A percentile compares a stretch with the other conserved stretches of the same genome.
phyloP scores from a whole-genome alignment of 2,329 filamentous ascomycete genomes.

The Gyromitra esculenta region DNA sequence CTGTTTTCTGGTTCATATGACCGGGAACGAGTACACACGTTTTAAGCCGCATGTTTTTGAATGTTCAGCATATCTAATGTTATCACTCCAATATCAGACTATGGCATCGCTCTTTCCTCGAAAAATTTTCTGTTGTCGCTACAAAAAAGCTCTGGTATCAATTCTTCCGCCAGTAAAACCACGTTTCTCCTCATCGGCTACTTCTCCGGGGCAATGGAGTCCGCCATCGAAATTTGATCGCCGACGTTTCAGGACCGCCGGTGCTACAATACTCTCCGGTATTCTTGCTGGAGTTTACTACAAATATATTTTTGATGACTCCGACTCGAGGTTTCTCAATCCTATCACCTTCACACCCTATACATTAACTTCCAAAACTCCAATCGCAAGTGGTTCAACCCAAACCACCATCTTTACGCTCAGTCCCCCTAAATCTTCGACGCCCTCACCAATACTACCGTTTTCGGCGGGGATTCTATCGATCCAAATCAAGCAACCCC shows the following conservation, averaged over 20 bases:
- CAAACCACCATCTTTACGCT: conserved; percentile 74
- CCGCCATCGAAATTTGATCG: background rate
- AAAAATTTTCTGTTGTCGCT: background rate
- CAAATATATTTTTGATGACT: background rate
- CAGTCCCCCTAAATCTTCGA: conserved; percentile 60
- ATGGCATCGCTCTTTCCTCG: conserved; percentile 23
- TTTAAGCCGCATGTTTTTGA: conserved; percentile 35
- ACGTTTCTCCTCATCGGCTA: background rate
- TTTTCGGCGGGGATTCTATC: conserved; percentile 75
- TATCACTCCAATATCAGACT: background rate
- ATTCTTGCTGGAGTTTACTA: conserved; percentile 64
- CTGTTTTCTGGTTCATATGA: no score
- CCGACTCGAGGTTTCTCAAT: conserved; percentile 66
- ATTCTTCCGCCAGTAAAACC: background rate
- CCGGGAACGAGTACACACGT: background rate
- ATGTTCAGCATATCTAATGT: background rate
- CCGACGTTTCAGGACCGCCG: conserved; percentile 12
- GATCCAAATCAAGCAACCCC: conserved; percentile 92
- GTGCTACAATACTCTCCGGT: conserved; percentile 41
- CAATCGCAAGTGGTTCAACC: conserved; percentile 69
- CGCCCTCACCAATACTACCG: conserved; percentile 37
- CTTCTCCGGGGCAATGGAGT: background rate
- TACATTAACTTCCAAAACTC: conserved; percentile 69
- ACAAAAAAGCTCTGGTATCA: background rate
- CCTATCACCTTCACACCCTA: conserved; percentile 72